phyloP scores from a whole-genome alignment of 805 yeast genomes.

The Jamesozyma gamospora region DNA sequence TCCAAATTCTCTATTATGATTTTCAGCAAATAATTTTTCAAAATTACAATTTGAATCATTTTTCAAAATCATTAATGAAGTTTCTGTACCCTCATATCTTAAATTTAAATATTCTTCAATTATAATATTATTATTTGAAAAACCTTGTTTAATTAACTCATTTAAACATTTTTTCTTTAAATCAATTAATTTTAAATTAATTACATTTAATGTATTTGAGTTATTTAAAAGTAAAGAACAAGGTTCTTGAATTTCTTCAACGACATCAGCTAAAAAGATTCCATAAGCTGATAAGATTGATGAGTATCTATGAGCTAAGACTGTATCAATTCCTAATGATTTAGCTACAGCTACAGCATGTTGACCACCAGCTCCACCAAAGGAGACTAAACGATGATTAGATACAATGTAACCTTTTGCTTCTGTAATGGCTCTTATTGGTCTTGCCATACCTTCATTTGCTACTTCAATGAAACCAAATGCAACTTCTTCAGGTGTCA shows the following conservation, averaged over 20 bases:
- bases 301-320: slow-evolving; percentile 70
- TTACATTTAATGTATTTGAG: slow-evolving; percentile 17
- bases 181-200: slow-evolving; percentile 38
- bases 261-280: slow-evolving; percentile 78
- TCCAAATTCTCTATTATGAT: slow-evolving; percentile 66
- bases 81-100: slow-evolving; percentile 84
- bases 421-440: slow-evolving; percentile 75
- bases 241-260: slow-evolving; percentile 70
- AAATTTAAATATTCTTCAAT: slow-evolving; percentile 63
- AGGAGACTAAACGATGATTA: slow-evolving; percentile 64
- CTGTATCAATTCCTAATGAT: slow-evolving; percentile 55
- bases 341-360: slow-evolving; percentile 73
- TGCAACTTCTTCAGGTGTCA: slow-evolving; percentile 62
- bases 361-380: slow-evolving; percentile 94
- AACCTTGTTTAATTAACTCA: slow-evolving; percentile 45
- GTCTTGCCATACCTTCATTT: slow-evolving; percentile 83
- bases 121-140: slow-evolving; percentile 34
- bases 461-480: slow-evolving; percentile 76
- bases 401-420: slow-evolving; percentile 65
- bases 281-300: slow-evolving; percentile 84
- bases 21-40: slow-evolving; percentile 37
- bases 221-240: slow-evolving; percentile 38
- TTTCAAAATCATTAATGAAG: slow-evolving; percentile 60
- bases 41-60: slow-evolving; percentile 27
- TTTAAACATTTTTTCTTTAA: slow-evolving; percentile 36